phyloP scores from a whole-genome alignment of 352 stramenopile species.

The Pythium dissimile region DNA sequence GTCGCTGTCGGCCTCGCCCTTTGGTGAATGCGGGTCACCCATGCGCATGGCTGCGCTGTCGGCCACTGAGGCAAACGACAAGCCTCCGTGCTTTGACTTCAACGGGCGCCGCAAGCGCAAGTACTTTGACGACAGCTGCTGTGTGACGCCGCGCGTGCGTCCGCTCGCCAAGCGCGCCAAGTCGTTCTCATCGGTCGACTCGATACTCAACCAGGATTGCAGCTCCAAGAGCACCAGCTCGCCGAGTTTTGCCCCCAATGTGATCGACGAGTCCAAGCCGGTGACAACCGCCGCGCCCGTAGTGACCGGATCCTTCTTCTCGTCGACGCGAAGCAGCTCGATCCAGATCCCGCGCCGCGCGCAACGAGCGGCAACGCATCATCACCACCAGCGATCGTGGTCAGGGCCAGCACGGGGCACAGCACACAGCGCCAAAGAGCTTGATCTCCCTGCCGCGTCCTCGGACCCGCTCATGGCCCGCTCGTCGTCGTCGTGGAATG shows the following conservation, averaged over 20 bases:
- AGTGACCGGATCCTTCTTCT: background rate
- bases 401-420: constrained; percentile 23
- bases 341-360: constrained; percentile 46
- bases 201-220: constrained; percentile 19
- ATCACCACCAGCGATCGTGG: constrained; percentile 30
- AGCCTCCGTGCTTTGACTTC: constrained; percentile 23
- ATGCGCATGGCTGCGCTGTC: constrained; percentile 10
- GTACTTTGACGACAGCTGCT: constrained; percentile 31
- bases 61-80: constrained; percentile 18
- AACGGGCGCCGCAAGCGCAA: constrained; percentile 58
- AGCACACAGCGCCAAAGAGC: background rate
- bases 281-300: background rate
- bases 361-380: constrained; percentile 10
- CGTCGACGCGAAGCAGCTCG: constrained; percentile 29
- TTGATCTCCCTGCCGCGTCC: constrained; percentile 32
- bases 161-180: constrained; percentile 55
- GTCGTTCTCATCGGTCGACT: constrained; percentile 35
- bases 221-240: constrained; percentile 12
- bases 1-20: constrained; percentile 21
- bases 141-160: constrained; percentile 33
- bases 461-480: constrained; percentile 51
- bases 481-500: constrained; percentile 27
- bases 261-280: background rate
- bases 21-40: constrained; percentile 5
- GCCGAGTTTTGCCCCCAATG: background rate